These are phyloP conservation scores for Penicillium simplicissimum DNA, from an alignment of 495 filamentous ascomycete species.

Conservation along the genomic window DNA sequence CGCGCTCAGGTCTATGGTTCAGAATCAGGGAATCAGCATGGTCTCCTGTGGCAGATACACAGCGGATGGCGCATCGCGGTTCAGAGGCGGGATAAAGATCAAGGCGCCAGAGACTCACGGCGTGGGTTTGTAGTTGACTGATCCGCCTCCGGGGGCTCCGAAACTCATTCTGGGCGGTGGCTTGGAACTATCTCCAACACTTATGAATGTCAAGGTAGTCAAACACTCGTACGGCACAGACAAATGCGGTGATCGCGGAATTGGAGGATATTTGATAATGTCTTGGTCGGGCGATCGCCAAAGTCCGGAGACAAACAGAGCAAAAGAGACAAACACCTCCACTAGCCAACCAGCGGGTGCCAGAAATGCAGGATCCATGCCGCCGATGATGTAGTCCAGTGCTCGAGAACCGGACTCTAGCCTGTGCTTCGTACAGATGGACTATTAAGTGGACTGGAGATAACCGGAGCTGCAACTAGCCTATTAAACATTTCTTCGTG, in stretches of 20 bases:
- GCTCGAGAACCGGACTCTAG: conserved; percentile 5
- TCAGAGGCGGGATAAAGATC: neutral
- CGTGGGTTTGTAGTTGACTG: conserved; percentile 67
- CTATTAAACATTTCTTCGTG: neutral
- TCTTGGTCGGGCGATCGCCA: neutral
- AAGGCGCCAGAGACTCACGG: conserved; percentile 58
- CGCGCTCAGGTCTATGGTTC: conserved; percentile 74
- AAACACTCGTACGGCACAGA: neutral
- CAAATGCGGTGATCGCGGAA: neutral
- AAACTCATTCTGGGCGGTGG: conserved; percentile 54
- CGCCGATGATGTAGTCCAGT: conserved; percentile 26
- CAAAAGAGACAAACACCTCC: conserved; percentile 41
- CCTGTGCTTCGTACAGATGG: conserved; percentile 1
- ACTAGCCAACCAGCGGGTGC: conserved; percentile 21
- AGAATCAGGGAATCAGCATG: neutral
- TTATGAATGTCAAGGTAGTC: neutral
- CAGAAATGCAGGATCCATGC: neutral
- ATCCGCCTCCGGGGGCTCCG: conserved; percentile 74
- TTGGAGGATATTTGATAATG: conserved; percentile 9
- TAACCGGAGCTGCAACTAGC: neutral
- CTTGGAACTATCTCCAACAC: neutral
- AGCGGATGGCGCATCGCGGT: neutral
- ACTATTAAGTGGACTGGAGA: conserved; percentile 6
- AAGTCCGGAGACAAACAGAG: conserved; percentile 33
- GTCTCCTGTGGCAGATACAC: neutral